A percentile compares a stretch with the other conserved stretches of the same genome.
Evolutionary conservation across 73 alveolate genomes (phyloP).

Genomic region (Halteria grandinella): DNA sequence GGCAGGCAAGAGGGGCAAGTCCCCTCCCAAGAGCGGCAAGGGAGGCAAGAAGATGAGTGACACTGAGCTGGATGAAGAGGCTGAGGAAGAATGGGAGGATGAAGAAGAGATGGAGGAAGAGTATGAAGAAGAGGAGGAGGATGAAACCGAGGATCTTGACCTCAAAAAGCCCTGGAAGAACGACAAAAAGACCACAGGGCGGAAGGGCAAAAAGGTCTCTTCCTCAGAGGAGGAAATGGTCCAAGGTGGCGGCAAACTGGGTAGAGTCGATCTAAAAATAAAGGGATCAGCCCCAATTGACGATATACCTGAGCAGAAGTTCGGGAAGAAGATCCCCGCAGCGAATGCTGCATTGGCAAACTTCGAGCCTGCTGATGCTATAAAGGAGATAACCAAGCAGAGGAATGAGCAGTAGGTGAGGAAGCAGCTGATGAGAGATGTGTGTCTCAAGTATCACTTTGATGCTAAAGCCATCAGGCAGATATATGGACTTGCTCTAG

Average conservation of each 20-base stretch:
- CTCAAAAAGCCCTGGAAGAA: no score
- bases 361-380: background rate
- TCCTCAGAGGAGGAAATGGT: background rate
- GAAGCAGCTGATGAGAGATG: slow-evolving; percentile 8
- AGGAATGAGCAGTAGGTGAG: slow-evolving; percentile 20
- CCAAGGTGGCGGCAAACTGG: background rate
- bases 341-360: background rate
- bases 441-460: slow-evolving; percentile 8
- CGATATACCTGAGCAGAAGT: no score
- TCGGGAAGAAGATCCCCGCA: background rate
- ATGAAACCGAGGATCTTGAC: no score
- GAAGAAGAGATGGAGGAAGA: slow-evolving; percentile 11
- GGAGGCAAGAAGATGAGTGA: no score
- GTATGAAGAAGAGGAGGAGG: slow-evolving; percentile 43
- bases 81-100: background rate
- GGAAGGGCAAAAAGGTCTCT: no score
- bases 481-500: slow-evolving; percentile 37
- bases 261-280: no score
- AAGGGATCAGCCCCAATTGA: no score
- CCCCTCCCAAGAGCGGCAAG: no score
- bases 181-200: no score
- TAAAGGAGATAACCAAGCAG: slow-evolving; percentile 28
- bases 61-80: background rate
- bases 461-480: slow-evolving; percentile 35
- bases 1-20: background rate